A percentile compares a stretch with the other conserved stretches of the same genome.
phyloP scores from a whole-genome alignment of 306 rosid genomes.

The Trichosanthes truncata region DNA sequence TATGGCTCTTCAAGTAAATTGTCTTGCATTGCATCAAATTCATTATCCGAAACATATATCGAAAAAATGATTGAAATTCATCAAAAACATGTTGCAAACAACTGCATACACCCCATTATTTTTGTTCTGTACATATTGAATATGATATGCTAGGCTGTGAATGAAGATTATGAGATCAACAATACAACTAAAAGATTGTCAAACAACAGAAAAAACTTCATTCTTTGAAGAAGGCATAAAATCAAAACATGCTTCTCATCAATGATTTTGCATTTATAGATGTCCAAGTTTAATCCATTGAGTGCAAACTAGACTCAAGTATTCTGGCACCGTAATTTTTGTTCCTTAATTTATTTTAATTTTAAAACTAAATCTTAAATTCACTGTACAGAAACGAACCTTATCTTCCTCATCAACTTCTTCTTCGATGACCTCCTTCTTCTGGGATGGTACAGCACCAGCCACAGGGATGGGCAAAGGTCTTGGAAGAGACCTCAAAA shows the following conservation, averaged over 20 bases:
- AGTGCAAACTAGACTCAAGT: neutral
- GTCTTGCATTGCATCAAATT: neutral
- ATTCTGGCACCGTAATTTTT: neutral
- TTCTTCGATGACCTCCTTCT: constrained; percentile 40
- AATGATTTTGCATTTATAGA: neutral
- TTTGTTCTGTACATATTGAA: neutral
- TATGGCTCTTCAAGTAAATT: neutral
- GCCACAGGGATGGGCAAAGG: constrained; percentile 48
- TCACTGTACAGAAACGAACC: constrained; percentile 30
- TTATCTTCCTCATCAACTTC: constrained; percentile 32
- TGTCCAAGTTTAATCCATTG: neutral
- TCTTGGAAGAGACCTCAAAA: constrained; percentile 56
- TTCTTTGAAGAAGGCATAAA: neutral
- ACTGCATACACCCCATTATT: neutral
- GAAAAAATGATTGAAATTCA: neutral
- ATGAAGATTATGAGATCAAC: neutral
- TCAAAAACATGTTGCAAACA: neutral
- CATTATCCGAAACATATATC: neutral
- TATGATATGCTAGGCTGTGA: neutral
- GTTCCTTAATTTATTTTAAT: neutral
- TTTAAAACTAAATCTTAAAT: neutral
- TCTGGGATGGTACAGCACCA: constrained; percentile 23
- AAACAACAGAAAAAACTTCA: neutral
- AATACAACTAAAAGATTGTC: neutral
- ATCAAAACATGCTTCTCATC: neutral